Base-by-base conservation (phyloP, 106 monocot genomes). In the Acanthochlamys bracteata region DNA sequence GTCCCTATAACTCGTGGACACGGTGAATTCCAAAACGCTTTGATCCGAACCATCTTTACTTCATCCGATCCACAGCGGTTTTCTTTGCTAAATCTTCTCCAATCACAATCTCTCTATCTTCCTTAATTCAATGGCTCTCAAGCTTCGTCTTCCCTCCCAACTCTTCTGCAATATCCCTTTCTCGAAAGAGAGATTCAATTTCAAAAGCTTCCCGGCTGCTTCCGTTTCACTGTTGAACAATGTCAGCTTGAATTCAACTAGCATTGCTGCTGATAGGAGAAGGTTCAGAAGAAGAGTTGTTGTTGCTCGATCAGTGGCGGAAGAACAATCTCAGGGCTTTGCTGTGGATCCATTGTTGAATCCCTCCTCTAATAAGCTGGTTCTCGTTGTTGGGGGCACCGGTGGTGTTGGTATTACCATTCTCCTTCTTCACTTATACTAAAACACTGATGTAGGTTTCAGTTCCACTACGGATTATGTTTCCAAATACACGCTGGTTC, bases 351-450 rank as follows among this genome's bases (percentile, higher is more conserved):
- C 49, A 4, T 49, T 17, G 49, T 49, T 49, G 49, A 33, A 33
- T 3, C 21, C 71, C 10, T 53, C 72, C 21, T 64, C 74, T 8
- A n/a, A 40, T 45, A 84, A 81, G 78, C 61, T 78, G n/a, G 84
- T 89, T 57, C 81, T 89, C 39, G 88, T 89, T 25, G 71, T 78
- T 20, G 88, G 88, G n/a, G 88, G 78, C 39, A 73, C 81, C n/a
- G 88, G 88, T 16, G 84, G 88, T 63, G 88, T 89, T 10, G 88
- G 88, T 89, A 61, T 77, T 7, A 59, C 4, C 3, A 1, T 49
- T 69, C 42, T 53, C 11, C 20, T 45, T 26, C 17, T 26, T 26
- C 55, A 20, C 53, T 45, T 61, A 39, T 53, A 41, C n/a, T 2
- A 39, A 7, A 10, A 23, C 4, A 3, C 20, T 57, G 16, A 11